phyloP scores from a whole-genome alignment of 2,329 filamentous ascomycete species.

The Colletotrichum horii region DNA sequence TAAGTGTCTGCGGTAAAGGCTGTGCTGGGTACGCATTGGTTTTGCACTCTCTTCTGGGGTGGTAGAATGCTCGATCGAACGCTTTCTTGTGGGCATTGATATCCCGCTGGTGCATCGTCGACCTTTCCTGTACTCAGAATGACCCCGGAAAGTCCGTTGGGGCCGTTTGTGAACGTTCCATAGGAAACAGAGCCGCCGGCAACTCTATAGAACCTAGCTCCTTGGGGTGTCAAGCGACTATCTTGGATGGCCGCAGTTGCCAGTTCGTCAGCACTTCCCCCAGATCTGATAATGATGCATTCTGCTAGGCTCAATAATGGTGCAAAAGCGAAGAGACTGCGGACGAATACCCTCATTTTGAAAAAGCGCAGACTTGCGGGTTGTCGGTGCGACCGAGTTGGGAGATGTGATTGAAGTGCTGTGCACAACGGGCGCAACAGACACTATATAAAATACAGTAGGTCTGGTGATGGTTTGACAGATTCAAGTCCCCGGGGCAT shows the following conservation, averaged over 20 bases:
- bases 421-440: neutral
- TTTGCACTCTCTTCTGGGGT: neutral
- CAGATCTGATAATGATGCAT: neutral
- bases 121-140: neutral
- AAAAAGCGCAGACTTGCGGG: neutral
- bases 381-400: neutral
- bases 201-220: accelerated
- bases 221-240: neutral
- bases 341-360: neutral
- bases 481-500: accelerated
- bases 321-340: neutral
- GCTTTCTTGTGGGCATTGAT: neutral
- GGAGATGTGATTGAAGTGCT: neutral
- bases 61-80: neutral
- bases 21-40: neutral
- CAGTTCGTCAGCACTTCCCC: neutral
- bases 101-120: neutral
- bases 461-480: neutral
- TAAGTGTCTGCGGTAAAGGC: too few relatives aligned
- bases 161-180: neutral
- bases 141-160: neutral
- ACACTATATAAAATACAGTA: neutral
- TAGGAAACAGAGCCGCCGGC: neutral
- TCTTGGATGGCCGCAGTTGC: neutral
- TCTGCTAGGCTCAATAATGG: neutral